Evolutionary conservation across 345 rosid species (phyloP).

Genomic region (Dipteronia sinensis): DNA sequence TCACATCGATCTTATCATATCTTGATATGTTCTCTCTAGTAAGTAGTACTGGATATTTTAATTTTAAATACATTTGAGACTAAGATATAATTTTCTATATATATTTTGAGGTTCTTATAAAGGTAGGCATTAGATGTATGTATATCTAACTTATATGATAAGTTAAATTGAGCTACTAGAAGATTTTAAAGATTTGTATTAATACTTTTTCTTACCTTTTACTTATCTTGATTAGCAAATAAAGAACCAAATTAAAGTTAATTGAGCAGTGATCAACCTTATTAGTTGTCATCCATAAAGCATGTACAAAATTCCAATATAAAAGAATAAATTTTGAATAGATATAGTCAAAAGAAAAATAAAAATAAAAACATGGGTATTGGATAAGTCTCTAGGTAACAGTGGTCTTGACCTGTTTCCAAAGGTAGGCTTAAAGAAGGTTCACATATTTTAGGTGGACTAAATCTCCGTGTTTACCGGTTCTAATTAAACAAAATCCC

Average conservation of each 20-base stretch:
- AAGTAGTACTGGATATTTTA: no score
- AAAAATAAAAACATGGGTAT: neutral
- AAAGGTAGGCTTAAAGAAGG: neutral
- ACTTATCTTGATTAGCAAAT: neutral
- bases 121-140: no score
- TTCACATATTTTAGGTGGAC: neutral
- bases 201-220: neutral
- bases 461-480: conserved; percentile 31
- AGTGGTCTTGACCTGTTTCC: neutral
- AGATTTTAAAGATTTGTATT: neutral
- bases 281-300: neutral
- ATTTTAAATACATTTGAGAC: no score
- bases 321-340: neutral
- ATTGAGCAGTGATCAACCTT: neutral
- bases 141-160: no score
- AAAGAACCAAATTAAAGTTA: neutral
- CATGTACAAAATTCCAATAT: neutral
- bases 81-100: no score
- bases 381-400: neutral
- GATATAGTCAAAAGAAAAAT: neutral
- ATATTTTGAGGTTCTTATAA: no score
- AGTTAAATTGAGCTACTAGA: no score
- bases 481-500: neutral
- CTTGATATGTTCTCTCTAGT: no score
- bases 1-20: no score